A percentile compares a stretch with the other conserved stretches of the same genome.
These are phyloP conservation scores for Kwoniella shivajii DNA, from an alignment of 1,284 basidiomycete genomes.

Conservation along the genomic window DNA sequence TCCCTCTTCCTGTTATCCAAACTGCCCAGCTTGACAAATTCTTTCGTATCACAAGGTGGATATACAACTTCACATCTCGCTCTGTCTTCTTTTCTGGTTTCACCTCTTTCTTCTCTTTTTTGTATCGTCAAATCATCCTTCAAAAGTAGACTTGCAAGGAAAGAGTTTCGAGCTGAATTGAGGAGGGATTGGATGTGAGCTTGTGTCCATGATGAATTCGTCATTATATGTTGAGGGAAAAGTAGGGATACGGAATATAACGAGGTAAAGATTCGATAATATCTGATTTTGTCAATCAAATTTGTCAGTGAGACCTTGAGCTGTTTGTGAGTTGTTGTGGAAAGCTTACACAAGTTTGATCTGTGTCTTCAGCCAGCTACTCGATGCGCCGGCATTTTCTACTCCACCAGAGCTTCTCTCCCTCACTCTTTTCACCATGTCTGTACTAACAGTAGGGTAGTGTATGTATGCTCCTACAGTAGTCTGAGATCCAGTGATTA, in stretches of 20 bases:
- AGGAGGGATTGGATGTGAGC: slow-evolving; percentile 77
- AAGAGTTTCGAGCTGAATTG: slow-evolving; percentile 29
- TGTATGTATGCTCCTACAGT: slow-evolving; percentile 91
- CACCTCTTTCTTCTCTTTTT: slow-evolving; percentile 25
- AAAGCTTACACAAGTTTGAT: slow-evolving; percentile 72
- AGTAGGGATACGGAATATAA: slow-evolving; percentile 77
- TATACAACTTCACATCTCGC: slow-evolving; percentile 65
- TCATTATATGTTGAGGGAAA: slow-evolving; percentile 73
- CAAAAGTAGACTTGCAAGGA: slow-evolving; percentile 36
- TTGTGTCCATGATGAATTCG: slow-evolving; percentile 94
- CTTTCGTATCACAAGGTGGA: slow-evolving; percentile 86
- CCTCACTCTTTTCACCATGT: slow-evolving; percentile 85
- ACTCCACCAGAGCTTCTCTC: slow-evolving; percentile 61
- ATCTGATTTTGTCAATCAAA: slow-evolving; percentile 58
- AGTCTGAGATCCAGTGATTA: slow-evolving; percentile 61
- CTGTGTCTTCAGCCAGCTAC: slow-evolving; percentile 62
- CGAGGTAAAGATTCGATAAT: slow-evolving; percentile 85
- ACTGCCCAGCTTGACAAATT: slow-evolving; percentile 64
- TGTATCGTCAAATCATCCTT: slow-evolving; percentile 34
- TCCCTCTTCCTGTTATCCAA: slow-evolving; percentile 67
- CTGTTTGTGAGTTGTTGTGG: background rate
- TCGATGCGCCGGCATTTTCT: slow-evolving; percentile 71
- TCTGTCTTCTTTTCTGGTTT: slow-evolving; percentile 16
- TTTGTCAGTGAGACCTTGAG: background rate
- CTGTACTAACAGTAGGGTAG: slow-evolving; percentile 92